Conservation (phyloP, 2,329 filamentous ascomycete species). For the Dactylellina sp. region DNA sequence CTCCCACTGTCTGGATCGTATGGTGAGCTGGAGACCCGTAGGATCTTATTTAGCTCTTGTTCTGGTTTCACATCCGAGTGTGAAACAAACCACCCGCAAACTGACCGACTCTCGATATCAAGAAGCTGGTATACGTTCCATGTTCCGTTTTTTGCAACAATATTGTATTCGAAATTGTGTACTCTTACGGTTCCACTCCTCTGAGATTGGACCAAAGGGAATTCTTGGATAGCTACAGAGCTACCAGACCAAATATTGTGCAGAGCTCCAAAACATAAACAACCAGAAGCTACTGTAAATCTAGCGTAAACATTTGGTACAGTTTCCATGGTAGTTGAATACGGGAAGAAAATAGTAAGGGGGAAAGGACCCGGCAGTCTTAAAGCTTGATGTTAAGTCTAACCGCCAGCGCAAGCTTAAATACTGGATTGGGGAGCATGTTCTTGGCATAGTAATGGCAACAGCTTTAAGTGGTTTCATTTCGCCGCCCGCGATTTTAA, state of each 20-base stretch:
- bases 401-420: too few species aligned
- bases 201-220: conserved; percentile 4
- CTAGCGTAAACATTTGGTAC: conserved; percentile 19
- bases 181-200: conserved; percentile 13
- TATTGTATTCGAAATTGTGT: conserved; percentile 18
- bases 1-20: conserved; percentile 55
- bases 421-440: too few species aligned
- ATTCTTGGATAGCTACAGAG: conserved; percentile 6
- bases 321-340: too few species aligned
- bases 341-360: not conserved
- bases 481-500: too few species aligned
- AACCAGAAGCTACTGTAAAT: conserved; percentile 15
- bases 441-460: too few species aligned
- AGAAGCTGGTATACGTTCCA: conserved; percentile 36
- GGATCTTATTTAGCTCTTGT: conserved; percentile 49
- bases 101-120: not conserved
- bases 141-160: conserved; percentile 17
- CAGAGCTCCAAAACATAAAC: conserved; percentile 24
- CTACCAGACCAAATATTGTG: conserved; percentile 36
- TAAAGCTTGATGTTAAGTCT: too few species aligned
- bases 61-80: conserved; percentile 28
- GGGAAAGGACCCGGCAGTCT: not conserved
- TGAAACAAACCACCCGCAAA: conserved; percentile 37
- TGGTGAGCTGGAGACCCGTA: conserved; percentile 48
- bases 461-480: too few species aligned